Conservation (phyloP, 1,284 basidiomycete species). For the Boletus austroedulis region DNA sequence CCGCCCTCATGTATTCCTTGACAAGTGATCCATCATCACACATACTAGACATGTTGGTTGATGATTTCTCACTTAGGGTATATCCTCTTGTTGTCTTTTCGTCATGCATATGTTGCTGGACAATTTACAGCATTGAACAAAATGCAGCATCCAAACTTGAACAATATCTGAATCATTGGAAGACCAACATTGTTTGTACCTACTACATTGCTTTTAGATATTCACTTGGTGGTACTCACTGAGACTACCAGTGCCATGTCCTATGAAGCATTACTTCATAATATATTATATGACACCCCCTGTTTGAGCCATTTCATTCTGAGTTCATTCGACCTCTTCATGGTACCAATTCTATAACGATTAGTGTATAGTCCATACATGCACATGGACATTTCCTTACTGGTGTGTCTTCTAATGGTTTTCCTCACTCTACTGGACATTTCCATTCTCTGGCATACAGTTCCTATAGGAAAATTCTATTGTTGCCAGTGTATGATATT, state of each 20-base stretch:
- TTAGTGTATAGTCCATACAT: slow-evolving; percentile 74
- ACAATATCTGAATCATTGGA: slow-evolving; percentile 78
- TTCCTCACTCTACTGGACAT: no score
- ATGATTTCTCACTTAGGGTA: slow-evolving; percentile 82
- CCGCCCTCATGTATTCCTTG: no score
- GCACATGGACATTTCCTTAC: slow-evolving; percentile 83
- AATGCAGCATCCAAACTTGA: slow-evolving; percentile 76
- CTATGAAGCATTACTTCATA: slow-evolving; percentile 55
- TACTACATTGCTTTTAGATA: slow-evolving; percentile 49
- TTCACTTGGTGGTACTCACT: slow-evolving; percentile 57
- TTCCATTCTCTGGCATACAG: neutral
- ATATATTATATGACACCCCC: slow-evolving; percentile 70
- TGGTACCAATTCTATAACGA: slow-evolving; percentile 76
- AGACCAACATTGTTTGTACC: slow-evolving; percentile 67
- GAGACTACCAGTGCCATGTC: slow-evolving; percentile 50
- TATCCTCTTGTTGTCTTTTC: slow-evolving; percentile 28
- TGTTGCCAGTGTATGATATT: slow-evolving; percentile 78
- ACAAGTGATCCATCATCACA: slow-evolving; percentile 37
- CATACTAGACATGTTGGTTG: slow-evolving; percentile 50
- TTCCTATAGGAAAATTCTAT: slow-evolving; percentile 62
- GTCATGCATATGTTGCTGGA: neutral
- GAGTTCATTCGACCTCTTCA: slow-evolving; percentile 77
- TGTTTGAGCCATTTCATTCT: slow-evolving; percentile 73
- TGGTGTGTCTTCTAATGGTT: no score
- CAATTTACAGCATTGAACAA: neutral